A percentile compares a stretch with the other conserved stretches of the same genome.
Conservation (phyloP, 495 filamentous ascomycete species). For the Margaritispora aquatica region DNA sequence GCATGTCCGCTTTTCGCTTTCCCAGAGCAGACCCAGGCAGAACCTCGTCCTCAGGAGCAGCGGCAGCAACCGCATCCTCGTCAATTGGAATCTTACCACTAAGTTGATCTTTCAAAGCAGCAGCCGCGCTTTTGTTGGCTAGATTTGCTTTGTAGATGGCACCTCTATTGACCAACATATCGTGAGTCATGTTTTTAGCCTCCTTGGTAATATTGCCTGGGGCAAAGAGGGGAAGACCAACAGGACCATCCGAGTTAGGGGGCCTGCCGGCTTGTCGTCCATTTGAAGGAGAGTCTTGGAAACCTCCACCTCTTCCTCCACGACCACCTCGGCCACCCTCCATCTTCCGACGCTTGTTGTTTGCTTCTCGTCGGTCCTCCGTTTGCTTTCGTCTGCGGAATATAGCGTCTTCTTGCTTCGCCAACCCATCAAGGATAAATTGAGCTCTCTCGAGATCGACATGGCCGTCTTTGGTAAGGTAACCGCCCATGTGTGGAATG, state of each 20-base stretch:
- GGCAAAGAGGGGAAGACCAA: slow-evolving; percentile 22
- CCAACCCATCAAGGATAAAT: slow-evolving; percentile 79
- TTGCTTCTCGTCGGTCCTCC: slow-evolving; percentile 75
- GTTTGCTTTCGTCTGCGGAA: slow-evolving; percentile 77
- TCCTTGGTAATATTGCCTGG: slow-evolving; percentile 57
- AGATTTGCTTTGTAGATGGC: slow-evolving; percentile 70
- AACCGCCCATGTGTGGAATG: slow-evolving; percentile 84
- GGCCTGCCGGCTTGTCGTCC: slow-evolving; percentile 18
- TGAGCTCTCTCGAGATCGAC: slow-evolving; percentile 85
- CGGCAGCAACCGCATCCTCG: slow-evolving; percentile 2
- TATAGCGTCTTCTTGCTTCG: slow-evolving; percentile 92
- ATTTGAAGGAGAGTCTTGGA: slow-evolving; percentile 20
- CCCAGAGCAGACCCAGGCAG: slow-evolving; percentile 35
- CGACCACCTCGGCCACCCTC: slow-evolving; percentile 45
- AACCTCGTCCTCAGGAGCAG: slow-evolving; percentile 19
- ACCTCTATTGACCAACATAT: slow-evolving; percentile 78
- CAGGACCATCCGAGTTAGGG: slow-evolving; percentile 10
- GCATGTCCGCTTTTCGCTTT: slow-evolving; percentile 50
- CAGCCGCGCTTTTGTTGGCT: slow-evolving; percentile 92
- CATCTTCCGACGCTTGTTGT: slow-evolving; percentile 70
- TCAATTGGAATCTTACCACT: slow-evolving; percentile 31
- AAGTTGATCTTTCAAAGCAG: slow-evolving; percentile 75
- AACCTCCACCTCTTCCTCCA: slow-evolving; percentile 36
- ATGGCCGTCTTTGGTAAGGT: slow-evolving; percentile 89
- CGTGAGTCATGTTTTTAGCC: slow-evolving; percentile 62